Evolutionary conservation across 108 stramenopile genomes (phyloP).

Genomic region (Cyclotella kingstonii): DNA sequence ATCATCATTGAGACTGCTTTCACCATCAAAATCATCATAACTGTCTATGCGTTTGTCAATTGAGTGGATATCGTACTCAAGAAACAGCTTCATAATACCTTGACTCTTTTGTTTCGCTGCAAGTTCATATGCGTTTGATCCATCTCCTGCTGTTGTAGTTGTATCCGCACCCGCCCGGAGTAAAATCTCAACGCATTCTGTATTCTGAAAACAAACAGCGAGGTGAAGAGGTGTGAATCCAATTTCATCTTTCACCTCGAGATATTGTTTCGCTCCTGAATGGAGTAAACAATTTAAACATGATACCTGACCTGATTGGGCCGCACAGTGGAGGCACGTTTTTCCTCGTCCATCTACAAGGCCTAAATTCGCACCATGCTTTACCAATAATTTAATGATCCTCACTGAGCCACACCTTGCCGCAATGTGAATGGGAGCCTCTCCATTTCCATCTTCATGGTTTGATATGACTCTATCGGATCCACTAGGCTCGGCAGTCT

Average conservation of each 20-base stretch:
- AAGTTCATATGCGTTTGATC: conserved; percentile 15
- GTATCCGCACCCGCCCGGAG: conserved; percentile 43
- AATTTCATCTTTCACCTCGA: conserved; percentile 42
- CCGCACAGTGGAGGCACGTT: conserved; percentile 52
- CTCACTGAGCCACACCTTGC: conserved; percentile 41
- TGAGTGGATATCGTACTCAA: conserved; percentile 12
- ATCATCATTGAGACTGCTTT: conserved; percentile 3
- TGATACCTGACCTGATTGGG: conserved; percentile 37
- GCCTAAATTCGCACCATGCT: conserved; percentile 55
- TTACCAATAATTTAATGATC: conserved; percentile 48
- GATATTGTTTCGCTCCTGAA: conserved; percentile 47
- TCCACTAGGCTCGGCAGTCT: conserved; percentile 45
- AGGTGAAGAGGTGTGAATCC: conserved; percentile 47
- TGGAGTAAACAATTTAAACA: conserved; percentile 51
- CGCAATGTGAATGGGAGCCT: conserved; percentile 67
- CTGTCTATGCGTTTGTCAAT: not conserved
- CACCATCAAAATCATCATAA: not conserved
- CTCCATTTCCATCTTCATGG: conserved; percentile 54
- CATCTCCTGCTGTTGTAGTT: conserved; percentile 21
- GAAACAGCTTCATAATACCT: conserved; percentile 17
- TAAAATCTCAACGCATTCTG: conserved; percentile 38
- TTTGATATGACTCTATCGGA: conserved; percentile 56
- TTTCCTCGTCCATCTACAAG: conserved; percentile 42
- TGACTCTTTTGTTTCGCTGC: conserved; percentile 19
- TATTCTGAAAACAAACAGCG: conserved; percentile 26